phyloP scores from a whole-genome alignment of 1,139 yeast genomes.

The Suhomyces bokatorum region DNA sequence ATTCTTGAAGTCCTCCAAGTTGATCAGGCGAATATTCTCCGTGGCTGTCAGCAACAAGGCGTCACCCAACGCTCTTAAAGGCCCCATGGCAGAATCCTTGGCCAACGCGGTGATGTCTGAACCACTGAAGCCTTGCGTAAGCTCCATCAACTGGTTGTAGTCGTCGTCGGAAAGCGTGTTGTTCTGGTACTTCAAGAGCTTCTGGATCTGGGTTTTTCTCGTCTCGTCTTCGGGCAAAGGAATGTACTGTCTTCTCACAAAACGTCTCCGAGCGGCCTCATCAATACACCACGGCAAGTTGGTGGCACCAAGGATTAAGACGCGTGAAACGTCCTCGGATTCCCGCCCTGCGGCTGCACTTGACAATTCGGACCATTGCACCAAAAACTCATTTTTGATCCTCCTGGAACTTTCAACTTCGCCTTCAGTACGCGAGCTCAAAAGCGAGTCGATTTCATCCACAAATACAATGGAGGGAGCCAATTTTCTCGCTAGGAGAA shows the following conservation, averaged over 20 bases:
- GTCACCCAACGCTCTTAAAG: conserved; percentile 87
- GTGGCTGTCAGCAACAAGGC: conserved; percentile 80
- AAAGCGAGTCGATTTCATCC: conserved; percentile 91
- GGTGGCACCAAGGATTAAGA: conserved; percentile 91
- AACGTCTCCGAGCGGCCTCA: conserved; percentile 95
- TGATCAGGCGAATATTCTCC: conserved; percentile 81
- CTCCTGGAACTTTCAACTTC: conserved; percentile 92
- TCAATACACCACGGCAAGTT: conserved; percentile 98
- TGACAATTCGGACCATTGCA: conserved; percentile 94
- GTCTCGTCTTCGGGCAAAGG: conserved; percentile 92
- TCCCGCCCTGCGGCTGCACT: conserved; percentile 66
- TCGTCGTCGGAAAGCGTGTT: conserved; percentile 69
- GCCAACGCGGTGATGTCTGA: conserved; percentile 94
- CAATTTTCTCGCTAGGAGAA: conserved; percentile 77
- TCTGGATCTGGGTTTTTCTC: conserved; percentile 67
- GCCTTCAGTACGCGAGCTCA: conserved; percentile 82
- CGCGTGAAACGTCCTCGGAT: conserved; percentile 52
- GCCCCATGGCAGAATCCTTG: conserved; percentile 99
- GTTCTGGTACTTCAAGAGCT: conserved; percentile 72
- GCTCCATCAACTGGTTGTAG: conserved; percentile 54
- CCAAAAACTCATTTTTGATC: conserved; percentile 89
- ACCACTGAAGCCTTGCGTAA: conserved; percentile 86
- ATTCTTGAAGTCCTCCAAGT: conserved; percentile 69
- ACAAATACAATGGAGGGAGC: conserved; percentile 95
- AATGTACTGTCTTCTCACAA: conserved; percentile 89